Conservation (phyloP, 176 grass and related monocot genomes). For the Leersia perrieri region DNA sequence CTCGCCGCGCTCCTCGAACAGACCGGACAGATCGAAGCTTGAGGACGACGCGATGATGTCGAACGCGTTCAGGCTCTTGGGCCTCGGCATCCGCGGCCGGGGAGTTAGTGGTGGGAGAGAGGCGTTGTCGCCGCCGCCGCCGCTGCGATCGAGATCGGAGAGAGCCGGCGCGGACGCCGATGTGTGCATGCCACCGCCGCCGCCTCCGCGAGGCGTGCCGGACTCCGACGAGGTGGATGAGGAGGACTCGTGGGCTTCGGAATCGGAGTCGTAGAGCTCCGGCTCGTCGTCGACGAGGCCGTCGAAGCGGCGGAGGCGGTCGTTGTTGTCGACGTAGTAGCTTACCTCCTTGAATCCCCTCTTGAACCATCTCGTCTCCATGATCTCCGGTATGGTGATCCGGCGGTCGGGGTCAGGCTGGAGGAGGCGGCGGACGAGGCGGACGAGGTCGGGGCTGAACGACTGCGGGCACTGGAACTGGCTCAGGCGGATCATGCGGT, state of each 20-base stretch:
- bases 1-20: constrained; percentile 66
- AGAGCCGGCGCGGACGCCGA: constrained; percentile 46
- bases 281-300: constrained; percentile 17
- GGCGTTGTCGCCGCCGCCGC: neutral
- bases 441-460: constrained; percentile 34
- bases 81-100: constrained; percentile 25
- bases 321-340: constrained; percentile 59
- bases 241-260: constrained; percentile 1
- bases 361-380: constrained; percentile 56
- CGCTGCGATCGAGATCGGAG: neutral
- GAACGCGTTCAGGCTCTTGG: constrained; percentile 62
- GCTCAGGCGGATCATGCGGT: constrained; percentile 36
- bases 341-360: constrained; percentile 47
- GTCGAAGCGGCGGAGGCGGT: constrained; percentile 32
- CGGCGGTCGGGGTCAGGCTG: constrained; percentile 29
- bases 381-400: constrained; percentile 48
- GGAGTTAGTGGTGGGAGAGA: neutral
- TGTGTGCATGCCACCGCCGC: constrained; percentile 22
- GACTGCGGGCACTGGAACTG: constrained; percentile 43
- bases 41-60: constrained; percentile 64
- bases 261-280: neutral
- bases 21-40: constrained; percentile 58
- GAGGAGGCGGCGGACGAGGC: constrained; percentile 39
- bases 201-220: neutral
- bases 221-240: neutral